phyloP scores from a whole-genome alignment of 441 rosid genomes.

The Manihot esculenta region DNA sequence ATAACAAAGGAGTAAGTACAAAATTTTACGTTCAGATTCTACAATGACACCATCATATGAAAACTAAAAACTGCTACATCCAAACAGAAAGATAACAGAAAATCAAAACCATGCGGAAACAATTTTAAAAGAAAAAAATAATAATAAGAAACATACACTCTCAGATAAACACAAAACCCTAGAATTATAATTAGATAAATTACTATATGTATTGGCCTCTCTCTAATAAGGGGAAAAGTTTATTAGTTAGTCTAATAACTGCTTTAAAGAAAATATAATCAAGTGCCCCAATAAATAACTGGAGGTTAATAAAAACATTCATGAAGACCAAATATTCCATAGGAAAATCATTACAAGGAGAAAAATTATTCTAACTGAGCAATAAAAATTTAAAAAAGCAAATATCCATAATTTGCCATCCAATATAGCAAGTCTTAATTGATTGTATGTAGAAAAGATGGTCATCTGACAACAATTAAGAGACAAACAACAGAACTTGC shows the following conservation, averaged over 20 bases:
- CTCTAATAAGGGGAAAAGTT: neutral
- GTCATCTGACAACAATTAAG: neutral
- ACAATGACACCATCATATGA: neutral
- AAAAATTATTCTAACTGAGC: conserved; percentile 5
- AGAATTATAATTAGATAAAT: neutral
- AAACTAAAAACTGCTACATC: neutral
- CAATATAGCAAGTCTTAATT: neutral
- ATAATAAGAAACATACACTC: neutral
- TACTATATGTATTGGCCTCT: neutral
- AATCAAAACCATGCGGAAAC: neutral
- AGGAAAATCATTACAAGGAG: neutral
- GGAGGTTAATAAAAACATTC: neutral
- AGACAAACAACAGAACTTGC: neutral
- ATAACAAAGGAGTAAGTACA: neutral
- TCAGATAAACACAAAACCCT: neutral
- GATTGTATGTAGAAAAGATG: neutral
- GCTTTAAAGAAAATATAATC: neutral
- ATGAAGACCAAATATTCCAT: neutral
- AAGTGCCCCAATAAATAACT: neutral
- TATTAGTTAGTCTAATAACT: neutral
- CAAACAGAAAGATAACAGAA: neutral
- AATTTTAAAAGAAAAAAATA: neutral
- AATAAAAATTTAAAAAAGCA: conserved; percentile 6
- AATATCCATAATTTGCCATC: neutral
- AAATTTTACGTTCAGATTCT: neutral